A percentile compares a stretch with the other conserved stretches of the same genome.
These are phyloP conservation scores for Aspergillus heteromorphus DNA, from an alignment of 495 filamentous ascomycete species.

Conservation along the genomic window DNA sequence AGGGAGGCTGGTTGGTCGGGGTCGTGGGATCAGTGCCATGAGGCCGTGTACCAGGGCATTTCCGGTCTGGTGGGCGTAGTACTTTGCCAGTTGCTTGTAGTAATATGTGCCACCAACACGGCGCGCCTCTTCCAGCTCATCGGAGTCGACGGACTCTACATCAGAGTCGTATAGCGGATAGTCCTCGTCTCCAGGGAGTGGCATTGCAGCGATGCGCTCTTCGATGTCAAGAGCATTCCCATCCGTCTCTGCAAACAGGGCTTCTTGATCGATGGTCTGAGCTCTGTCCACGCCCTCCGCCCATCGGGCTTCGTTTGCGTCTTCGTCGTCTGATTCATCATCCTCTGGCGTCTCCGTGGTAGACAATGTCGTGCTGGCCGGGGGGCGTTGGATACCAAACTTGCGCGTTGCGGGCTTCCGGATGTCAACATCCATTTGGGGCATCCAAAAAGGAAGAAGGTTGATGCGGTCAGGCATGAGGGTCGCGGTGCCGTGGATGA, in stretches of 20 bases:
- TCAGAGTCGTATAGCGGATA: slow-evolving; percentile 93
- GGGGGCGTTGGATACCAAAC: slow-evolving; percentile 82
- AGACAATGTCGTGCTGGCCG: slow-evolving; percentile 64
- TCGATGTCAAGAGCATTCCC: slow-evolving; percentile 64
- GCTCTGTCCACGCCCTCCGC: neutral
- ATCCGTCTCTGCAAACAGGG: slow-evolving; percentile 34
- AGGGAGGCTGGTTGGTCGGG: slow-evolving; percentile 56
- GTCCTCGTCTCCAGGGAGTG: slow-evolving; percentile 54
- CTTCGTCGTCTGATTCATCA: slow-evolving; percentile 57
- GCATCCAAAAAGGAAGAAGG: slow-evolving; percentile 93
- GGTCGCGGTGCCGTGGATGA: slow-evolving; percentile 89
- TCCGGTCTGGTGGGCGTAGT: slow-evolving; percentile 36
- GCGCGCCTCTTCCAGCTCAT: slow-evolving; percentile 67
- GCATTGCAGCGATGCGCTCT: slow-evolving; percentile 62
- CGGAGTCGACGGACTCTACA: slow-evolving; percentile 64
- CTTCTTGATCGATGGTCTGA: slow-evolving; percentile 4
- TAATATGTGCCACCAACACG: slow-evolving; percentile 68
- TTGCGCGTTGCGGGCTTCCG: slow-evolving; percentile 80
- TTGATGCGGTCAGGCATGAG: slow-evolving; percentile 84
- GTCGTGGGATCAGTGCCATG: slow-evolving; percentile 51
- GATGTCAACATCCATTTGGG: slow-evolving; percentile 97
- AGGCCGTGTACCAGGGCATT: slow-evolving; percentile 40
- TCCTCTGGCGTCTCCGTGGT: slow-evolving; percentile 64
- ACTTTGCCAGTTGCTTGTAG: slow-evolving; percentile 48
- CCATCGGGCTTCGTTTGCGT: slow-evolving; percentile 41